A percentile compares a stretch with the other conserved stretches of the same genome.
These are phyloP conservation scores for Ustilago hordei DNA, from an alignment of 1,284 basidiomycete species.

Conservation along the genomic window DNA sequence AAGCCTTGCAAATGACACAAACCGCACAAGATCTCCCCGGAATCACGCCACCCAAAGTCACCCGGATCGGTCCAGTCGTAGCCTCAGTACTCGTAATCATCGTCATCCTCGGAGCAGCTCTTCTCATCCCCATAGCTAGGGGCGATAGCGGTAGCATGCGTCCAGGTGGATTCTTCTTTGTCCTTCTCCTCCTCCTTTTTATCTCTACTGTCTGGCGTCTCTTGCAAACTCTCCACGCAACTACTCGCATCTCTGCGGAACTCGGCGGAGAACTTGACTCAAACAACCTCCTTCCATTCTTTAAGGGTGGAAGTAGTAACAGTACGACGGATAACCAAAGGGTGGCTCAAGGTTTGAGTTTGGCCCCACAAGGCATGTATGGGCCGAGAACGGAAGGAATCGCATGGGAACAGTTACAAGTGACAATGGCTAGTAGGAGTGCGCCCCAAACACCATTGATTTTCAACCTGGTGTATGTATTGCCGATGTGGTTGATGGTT, in stretches of 20 bases:
- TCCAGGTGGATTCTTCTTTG: constrained; percentile 49
- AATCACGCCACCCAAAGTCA: constrained; percentile 35
- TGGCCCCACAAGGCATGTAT: constrained; percentile 58
- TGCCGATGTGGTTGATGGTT: constrained; percentile 58
- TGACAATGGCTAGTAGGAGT: constrained; percentile 48
- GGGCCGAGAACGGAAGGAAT: constrained; percentile 45
- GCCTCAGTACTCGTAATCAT: constrained; percentile 40
- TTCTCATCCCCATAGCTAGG: constrained; percentile 53
- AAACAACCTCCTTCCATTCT: constrained; percentile 46
- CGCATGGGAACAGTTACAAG: constrained; percentile 53
- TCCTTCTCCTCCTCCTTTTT: constrained; percentile 50
- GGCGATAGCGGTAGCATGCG: constrained; percentile 39
- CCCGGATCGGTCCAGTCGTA: constrained; percentile 47
- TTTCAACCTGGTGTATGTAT: constrained; percentile 56
- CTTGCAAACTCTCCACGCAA: constrained; percentile 49
- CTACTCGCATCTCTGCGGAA: constrained; percentile 38
- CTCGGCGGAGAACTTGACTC: constrained; percentile 25
- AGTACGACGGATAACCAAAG: constrained; percentile 28
- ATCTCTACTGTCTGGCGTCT: constrained; percentile 47
- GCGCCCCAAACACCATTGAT: constrained; percentile 52
- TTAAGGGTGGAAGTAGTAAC: constrained; percentile 32
- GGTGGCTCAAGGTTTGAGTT: constrained; percentile 28
- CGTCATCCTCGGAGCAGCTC: constrained; percentile 45
- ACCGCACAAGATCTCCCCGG: constrained; percentile 40
- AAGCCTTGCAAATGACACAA: constrained; percentile 36